Evolutionary conservation across 257 asterid genomes (phyloP).

Genomic region (Solanum okadae): DNA sequence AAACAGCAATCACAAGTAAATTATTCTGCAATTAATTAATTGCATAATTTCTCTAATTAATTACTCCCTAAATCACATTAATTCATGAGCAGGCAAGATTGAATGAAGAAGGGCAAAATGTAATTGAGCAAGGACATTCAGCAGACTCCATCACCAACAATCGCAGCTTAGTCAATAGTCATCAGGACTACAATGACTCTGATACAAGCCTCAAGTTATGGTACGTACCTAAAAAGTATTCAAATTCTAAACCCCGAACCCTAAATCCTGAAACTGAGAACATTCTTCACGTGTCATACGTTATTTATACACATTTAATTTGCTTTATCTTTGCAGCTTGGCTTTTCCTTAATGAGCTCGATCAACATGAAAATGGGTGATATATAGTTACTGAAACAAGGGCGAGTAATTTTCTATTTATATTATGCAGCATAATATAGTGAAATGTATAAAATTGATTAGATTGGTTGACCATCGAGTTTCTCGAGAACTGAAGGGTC

Average conservation of each 20-base stretch:
- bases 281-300: background rate
- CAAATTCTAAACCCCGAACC: background rate
- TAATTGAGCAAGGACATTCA: conserved; percentile 30
- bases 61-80: background rate
- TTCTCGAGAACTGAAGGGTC: background rate
- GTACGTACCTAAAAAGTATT: conserved; percentile 13
- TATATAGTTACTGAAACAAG: background rate
- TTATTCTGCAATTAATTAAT: background rate
- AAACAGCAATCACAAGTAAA: conserved; percentile 31
- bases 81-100: background rate
- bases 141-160: conserved; percentile 24
- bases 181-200: conserved; percentile 16
- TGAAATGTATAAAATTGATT: background rate
- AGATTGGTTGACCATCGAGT: background rate
- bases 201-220: conserved; percentile 63
- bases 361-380: background rate
- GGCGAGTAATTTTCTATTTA: background rate
- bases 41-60: background rate
- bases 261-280: background rate
- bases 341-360: conserved; percentile 21
- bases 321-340: conserved; percentile 29
- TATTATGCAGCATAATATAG: background rate
- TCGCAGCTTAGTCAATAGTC: conserved; percentile 7
- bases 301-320: background rate
- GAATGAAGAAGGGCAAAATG: background rate